These are phyloP conservation scores for Zizania palustris DNA, from an alignment of 202 grass and related monocot species.

Conservation along the genomic window DNA sequence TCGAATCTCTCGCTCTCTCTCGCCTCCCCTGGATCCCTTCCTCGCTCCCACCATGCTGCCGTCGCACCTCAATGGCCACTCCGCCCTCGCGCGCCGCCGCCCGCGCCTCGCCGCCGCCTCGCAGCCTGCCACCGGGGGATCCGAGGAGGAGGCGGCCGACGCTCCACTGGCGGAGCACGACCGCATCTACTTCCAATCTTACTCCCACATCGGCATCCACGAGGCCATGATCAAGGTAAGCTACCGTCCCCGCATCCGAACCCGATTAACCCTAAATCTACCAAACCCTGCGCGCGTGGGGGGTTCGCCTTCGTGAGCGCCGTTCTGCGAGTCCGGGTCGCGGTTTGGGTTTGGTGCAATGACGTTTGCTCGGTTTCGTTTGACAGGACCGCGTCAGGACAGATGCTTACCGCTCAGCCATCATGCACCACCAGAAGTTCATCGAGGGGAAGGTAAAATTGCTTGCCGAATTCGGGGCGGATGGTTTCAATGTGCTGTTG, in stretches of 20 bases:
- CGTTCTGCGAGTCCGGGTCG: not conserved
- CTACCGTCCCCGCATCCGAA: not conserved
- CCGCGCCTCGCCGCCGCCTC: slow-evolving; percentile 37
- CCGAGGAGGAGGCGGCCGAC: slow-evolving; percentile 33
- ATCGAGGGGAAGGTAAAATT: slow-evolving; percentile 80
- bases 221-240: slow-evolving; percentile 88
- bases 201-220: slow-evolving; percentile 81
- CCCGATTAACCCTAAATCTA: slow-evolving; percentile 33
- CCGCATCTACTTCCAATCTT: slow-evolving; percentile 78
- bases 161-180: slow-evolving; percentile 55
- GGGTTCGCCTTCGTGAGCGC: not conserved
- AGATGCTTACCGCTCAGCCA: slow-evolving; percentile 70
- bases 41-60: slow-evolving; percentile 52
- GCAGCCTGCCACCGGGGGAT: slow-evolving; percentile 27
- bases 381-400: slow-evolving; percentile 81
- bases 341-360: not conserved
- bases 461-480: not conserved
- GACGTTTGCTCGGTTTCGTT: slow-evolving; percentile 5
- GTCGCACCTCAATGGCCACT: slow-evolving; percentile 67
- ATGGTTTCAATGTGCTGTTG: not conserved
- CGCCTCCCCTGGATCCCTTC: not conserved
- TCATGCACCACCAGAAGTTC: slow-evolving; percentile 80
- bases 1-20: slow-evolving; percentile 10
- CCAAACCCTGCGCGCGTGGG: slow-evolving; percentile 18
- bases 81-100: slow-evolving; percentile 44